Percentiles rank a stretch among this genome's conserved stretches.
Conservation (phyloP, 495 filamentous ascomycete species). For the Pyronema omphalodes region DNA sequence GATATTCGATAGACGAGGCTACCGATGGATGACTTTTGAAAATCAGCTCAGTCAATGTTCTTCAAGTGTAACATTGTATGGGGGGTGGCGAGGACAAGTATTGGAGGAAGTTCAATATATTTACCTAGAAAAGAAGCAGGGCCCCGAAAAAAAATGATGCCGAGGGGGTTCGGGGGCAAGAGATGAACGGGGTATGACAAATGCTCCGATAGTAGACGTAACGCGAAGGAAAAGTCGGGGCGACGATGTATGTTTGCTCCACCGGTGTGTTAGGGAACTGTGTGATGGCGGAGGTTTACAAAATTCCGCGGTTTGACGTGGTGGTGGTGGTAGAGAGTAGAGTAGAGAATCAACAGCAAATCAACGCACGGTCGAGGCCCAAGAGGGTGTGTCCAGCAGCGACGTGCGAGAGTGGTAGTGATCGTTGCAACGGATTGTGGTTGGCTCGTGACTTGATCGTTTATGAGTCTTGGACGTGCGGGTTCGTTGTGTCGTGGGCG, state of each 20-base stretch:
- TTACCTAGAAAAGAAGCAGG: neutral
- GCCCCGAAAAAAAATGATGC: no score
- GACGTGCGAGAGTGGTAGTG: constrained; percentile 11
- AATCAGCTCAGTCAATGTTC: neutral
- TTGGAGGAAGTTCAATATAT: no score
- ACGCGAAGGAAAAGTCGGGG: neutral
- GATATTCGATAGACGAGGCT: neutral
- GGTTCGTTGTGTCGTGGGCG: neutral
- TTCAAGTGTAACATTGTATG: neutral
- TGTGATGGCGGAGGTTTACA: neutral
- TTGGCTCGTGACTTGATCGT: neutral
- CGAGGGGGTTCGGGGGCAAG: no score
- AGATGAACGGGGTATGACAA: no score
- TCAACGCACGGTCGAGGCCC: neutral
- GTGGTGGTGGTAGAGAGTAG: neutral
- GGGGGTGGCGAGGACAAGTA: neutral
- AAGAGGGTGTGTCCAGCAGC: constrained; percentile 1
- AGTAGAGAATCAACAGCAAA: neutral
- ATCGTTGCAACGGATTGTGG: constrained; percentile 1
- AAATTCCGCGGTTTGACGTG: no score
- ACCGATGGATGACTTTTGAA: neutral
- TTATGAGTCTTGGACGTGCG: no score
- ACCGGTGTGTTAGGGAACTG: neutral
- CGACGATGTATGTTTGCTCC: neutral
- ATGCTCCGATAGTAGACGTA: neutral